A percentile compares a stretch with the other conserved stretches of the same genome.
Conservation (phyloP, 768 basidiomycete genomes). For the Naganishia kalamii region DNA sequence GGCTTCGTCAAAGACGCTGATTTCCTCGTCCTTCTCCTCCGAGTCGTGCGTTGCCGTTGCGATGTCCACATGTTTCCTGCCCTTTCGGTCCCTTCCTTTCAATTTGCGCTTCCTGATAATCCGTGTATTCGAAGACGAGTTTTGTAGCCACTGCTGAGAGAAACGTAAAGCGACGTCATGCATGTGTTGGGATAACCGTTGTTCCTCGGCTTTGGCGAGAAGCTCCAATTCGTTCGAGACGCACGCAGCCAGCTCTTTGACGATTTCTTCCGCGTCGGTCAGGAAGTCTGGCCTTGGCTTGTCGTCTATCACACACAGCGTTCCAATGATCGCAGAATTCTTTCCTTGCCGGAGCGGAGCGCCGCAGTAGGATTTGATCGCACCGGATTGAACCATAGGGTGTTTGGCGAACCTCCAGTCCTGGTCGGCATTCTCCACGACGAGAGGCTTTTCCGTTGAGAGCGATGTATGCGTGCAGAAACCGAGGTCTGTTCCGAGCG, state of each 20-base stretch:
- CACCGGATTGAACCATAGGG: conserved; percentile 33
- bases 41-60: neutral
- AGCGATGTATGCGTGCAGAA: conserved; percentile 41
- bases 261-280: conserved; percentile 25
- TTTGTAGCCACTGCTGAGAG: conserved; percentile 37
- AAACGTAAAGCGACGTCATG: conserved; percentile 45
- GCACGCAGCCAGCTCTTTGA: conserved; percentile 40
- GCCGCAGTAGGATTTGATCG: conserved; percentile 37
- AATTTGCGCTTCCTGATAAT: conserved; percentile 18
- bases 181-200: conserved; percentile 32
- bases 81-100: neutral
- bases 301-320: conserved; percentile 39
- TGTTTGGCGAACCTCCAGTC: conserved; percentile 43
- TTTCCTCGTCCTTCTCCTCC: neutral
- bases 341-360: conserved; percentile 34
- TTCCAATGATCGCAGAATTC: conserved; percentile 37
- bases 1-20: conserved; percentile 38
- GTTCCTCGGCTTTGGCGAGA: conserved; percentile 34
- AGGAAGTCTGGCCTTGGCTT: conserved; percentile 33
- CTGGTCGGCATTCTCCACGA: conserved; percentile 31
- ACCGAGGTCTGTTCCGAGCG: conserved; percentile 28
- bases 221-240: conserved; percentile 43
- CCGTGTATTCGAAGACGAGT: conserved; percentile 28
- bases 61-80: neutral
- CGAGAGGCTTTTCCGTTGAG: conserved; percentile 29